Base-by-base conservation (phyloP, 1,139 yeast species). In the Scheffersomyces quercinus region DNA sequence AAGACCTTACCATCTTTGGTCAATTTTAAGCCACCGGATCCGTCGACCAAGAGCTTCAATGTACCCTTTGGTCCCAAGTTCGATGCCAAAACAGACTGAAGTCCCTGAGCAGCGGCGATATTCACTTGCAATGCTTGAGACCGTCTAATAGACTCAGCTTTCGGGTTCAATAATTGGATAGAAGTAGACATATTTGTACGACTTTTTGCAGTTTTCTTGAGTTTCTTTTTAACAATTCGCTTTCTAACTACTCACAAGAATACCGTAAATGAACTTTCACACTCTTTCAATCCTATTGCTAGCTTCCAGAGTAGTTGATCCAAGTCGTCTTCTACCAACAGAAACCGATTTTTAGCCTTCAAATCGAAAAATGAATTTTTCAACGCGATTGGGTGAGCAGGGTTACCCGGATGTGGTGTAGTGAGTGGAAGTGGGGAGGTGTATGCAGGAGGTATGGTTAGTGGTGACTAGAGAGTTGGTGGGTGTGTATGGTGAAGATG, bases 41-140 rank as follows among this genome's bases (percentile, higher is more conserved):
- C 99, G 64, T 93, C 99, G 41, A 93, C 99, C 47, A 93, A 74
- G 84, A 93, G 87, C 71, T 93, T 93, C 59, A 95, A 75, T 28
- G 99, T 95, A 43, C 99, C 99, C 63, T 89, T 89, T 37, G 99
- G 99, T 28, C 99, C 99, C 57, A 93, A 73, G 62, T 93, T 93
- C 47, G 96, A 84, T 46, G 93, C 85, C 51, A 93, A 75, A 37
- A 93, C 98, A 59, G 82, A 88, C 69, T 95, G 99, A 48, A 93
- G 77, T 31, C 99, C 99, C 64, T 89, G 96, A 5, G 99, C 99
- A 3, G 99, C 97, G 29, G 90, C 82, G 46, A 90, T 89, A 68
- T 93, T 95, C 38, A 93, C 99, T 62, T 90, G 91, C 52, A 93
- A 77, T 14, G 99, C 99, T 67, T 95, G 98, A 48, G 87, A 82